Evolutionary conservation across 2,329 filamentous ascomycete genomes (phyloP), one percentile per base, ranked within the genome.

Genomic region (Beauveria sp.): DNA sequence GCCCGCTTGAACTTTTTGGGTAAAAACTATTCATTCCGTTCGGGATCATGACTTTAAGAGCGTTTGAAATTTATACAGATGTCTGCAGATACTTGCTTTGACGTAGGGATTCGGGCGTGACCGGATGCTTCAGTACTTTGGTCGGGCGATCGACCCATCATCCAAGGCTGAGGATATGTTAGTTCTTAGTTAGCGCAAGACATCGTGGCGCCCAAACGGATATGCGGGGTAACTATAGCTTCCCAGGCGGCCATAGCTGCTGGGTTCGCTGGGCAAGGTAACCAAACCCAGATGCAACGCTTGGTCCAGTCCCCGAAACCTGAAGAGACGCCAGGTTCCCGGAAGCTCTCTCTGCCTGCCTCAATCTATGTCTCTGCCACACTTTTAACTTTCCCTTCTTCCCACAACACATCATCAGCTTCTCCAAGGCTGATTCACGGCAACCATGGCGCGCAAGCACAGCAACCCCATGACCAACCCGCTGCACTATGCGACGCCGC

Each of bases 381-480:
- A 34, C 10, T 14, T 34, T 14, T 24, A 16, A 26, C 20, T 43
- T 12, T 24, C 5, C 14, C 8, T 10, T 34, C 5, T 34, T 12
- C 5, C 30, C 12, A 34, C 30, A 3, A 16, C 12, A 18, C 10
- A 18, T 42, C 16, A n/a, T 26, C n/a, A 42, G 28, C 30, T 34
- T 38, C 26, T 20, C 2, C 8, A 12, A 34, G 40, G 24, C 40
- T 34, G 26, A 46, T 30, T 3, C 12, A 46, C 20, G 10, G 34
- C 40, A 38, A 58, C 16, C 40, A 63, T 60, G 56, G 40, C 55
- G 43, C 61, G 61, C 61, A 61, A 61, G 52, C 26, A 63, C 38
- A 58, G 22, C 4, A 63, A 63, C 16, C 61, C 61, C 18, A 51
- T 63, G 56, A 60, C 50, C 51, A 63, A 63, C 51, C 61, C 61